Evolutionary conservation across 1,284 basidiomycete species (phyloP), one percentile per base, ranked within the genome.

Genomic region (Fistulina hepatica): DNA sequence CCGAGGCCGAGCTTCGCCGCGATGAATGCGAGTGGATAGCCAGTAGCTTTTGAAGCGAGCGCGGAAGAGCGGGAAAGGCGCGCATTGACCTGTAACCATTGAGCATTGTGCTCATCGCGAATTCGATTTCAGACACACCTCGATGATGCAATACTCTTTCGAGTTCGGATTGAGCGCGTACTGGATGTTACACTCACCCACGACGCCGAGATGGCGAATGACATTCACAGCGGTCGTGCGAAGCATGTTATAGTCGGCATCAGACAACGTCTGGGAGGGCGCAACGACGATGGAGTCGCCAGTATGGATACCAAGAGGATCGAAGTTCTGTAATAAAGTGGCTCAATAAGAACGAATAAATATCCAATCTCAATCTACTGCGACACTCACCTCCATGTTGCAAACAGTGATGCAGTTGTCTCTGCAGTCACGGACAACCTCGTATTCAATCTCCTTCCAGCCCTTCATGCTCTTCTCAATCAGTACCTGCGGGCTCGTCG

Each of bases 401-500:
- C 95, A 98, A 46, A 97, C 93, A 1, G 92, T 97, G 63, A 97
- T 97, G 57, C 93, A 97, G 60, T 95, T 95, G 61, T 97, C 85
- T 49, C 88, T 73, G 64, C 91, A 95, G 63, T 98, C 94, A 43
- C 94, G 75, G n/a, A 97, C 94, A 36, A 98, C 94, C 60, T 98
- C 94, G 54, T 98, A 98, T 65, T 98, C 94, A 50, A 97, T 91
- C 67, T 98, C 94, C 65, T 98, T 97, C 92, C 92, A 97, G 10
- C 94, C 94, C 65, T 97, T 97, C 93, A 98, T 97, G 56, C 88
- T 92, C 71, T 81, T 94, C 69, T 98, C 94, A 17, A 98, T 90
- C 19, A 98, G 70, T 2, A 98, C 93, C 64, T 98, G 94, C 34
- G 94, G 92, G 50, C 84, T 90, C 22, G 90, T 97, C 33, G 94